Percentiles rank a stretch among this genome's conserved stretches.
These are phyloP conservation scores for Blastobotrys apis DNA, from an alignment of 1,139 yeast genomes.

Conservation along the genomic window DNA sequence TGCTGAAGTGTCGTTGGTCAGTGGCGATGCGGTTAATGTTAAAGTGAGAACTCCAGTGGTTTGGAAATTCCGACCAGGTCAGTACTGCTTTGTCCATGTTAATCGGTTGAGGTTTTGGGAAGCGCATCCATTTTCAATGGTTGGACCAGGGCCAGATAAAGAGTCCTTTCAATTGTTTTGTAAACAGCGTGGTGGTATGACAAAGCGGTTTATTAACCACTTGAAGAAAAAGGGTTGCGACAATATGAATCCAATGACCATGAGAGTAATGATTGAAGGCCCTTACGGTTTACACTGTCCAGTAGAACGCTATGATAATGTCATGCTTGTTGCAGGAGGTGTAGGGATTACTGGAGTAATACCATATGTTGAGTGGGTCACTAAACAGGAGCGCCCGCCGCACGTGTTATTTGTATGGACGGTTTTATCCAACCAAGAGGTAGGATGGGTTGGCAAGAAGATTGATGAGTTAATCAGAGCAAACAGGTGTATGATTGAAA, in stretches of 20 bases:
- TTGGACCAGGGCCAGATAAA: slow-evolving; percentile 36
- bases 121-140: slow-evolving; percentile 66
- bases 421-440: slow-evolving; percentile 25
- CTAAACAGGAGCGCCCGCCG: slow-evolving; percentile 19
- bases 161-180: slow-evolving; percentile 37
- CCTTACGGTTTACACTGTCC: slow-evolving; percentile 59
- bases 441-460: slow-evolving; percentile 28
- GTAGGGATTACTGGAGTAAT: slow-evolving; percentile 66
- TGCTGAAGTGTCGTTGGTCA: slow-evolving; percentile 38
- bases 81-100: slow-evolving; percentile 58
- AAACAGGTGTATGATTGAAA: slow-evolving; percentile 26
- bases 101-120: slow-evolving; percentile 42
- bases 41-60: slow-evolving; percentile 32
- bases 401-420: slow-evolving; percentile 30
- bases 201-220: slow-evolving; percentile 30
- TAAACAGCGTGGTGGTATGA: slow-evolving; percentile 37
- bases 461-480: slow-evolving; percentile 22
- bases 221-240: slow-evolving; percentile 21
- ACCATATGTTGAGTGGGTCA: slow-evolving; percentile 34
- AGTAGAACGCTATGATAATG: slow-evolving; percentile 50
- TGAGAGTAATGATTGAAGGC: slow-evolving; percentile 53
- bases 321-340: slow-evolving; percentile 62
- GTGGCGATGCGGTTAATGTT: slow-evolving; percentile 31
- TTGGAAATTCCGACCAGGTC: slow-evolving; percentile 55
- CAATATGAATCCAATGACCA: slow-evolving; percentile 24